Evolutionary conservation across 1,284 basidiomycete genomes (phyloP).

Genomic region (Leccinum variabile): DNA sequence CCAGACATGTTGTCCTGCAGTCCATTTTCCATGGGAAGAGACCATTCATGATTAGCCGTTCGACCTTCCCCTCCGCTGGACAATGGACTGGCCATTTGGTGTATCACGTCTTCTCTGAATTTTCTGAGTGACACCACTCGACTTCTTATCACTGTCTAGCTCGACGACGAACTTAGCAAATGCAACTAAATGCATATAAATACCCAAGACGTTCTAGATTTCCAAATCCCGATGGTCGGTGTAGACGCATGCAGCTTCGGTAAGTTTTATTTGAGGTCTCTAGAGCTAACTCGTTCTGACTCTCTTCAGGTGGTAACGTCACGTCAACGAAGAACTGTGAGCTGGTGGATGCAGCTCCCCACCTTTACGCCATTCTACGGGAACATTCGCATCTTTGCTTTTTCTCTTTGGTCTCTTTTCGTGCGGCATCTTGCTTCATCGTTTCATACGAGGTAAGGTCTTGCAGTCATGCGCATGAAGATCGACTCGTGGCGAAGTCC

Average conservation of each 20-base stretch:
- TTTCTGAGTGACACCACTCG: neutral
- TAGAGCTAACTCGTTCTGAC: constrained; percentile 9
- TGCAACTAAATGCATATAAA: constrained; percentile 52
- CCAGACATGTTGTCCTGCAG: constrained; percentile 39
- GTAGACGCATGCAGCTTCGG: constrained; percentile 71
- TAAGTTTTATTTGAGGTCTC: constrained; percentile 30
- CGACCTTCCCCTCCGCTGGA: constrained; percentile 60
- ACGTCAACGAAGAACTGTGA: constrained; percentile 82
- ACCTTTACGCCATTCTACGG: constrained; percentile 74
- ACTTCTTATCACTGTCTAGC: constrained; percentile 35
- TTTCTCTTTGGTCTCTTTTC: constrained; percentile 5
- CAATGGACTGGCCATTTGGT: constrained; percentile 65
- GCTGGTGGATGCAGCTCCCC: constrained; percentile 78
- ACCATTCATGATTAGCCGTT: constrained; percentile 46
- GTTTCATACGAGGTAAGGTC: neutral
- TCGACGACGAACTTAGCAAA: constrained; percentile 70
- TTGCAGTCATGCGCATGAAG: too few species aligned
- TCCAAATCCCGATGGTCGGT: constrained; percentile 77
- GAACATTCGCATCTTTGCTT: constrained; percentile 38
- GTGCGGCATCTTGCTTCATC: constrained; percentile 6
- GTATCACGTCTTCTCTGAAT: constrained; percentile 11
- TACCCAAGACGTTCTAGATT: constrained; percentile 71
- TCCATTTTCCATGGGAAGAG: constrained; percentile 36
- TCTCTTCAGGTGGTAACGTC: constrained; percentile 44
- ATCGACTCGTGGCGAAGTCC: too few species aligned